Evolutionary conservation across 2,329 filamentous ascomycete species (phyloP).

Genomic region (Penicillium sp.): DNA sequence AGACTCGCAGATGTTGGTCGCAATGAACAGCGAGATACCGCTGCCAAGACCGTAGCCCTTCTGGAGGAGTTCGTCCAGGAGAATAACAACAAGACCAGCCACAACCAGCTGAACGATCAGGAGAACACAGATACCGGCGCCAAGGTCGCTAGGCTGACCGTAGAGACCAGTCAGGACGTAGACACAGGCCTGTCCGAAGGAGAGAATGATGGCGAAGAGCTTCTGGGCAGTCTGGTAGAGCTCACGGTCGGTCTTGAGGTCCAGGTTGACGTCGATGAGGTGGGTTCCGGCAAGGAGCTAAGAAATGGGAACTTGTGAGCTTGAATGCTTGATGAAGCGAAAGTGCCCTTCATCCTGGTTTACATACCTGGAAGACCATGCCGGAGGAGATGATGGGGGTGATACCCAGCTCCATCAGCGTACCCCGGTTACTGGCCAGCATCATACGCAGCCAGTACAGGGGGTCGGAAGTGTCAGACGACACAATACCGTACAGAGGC

Average conservation of each 20-base stretch:
- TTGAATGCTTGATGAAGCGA: neutral
- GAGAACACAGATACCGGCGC: constrained; percentile 95
- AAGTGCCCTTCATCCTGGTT: neutral
- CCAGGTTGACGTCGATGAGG: constrained; percentile 99
- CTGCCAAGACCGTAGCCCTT: constrained; percentile 98
- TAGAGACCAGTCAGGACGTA: constrained; percentile 98
- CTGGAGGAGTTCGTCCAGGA: constrained; percentile 97
- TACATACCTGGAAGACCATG: constrained; percentile 87
- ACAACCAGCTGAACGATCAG: constrained; percentile 96
- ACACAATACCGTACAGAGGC: constrained; percentile 98
- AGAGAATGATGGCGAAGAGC: constrained; percentile 94
- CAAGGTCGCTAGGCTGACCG: constrained; percentile 91
- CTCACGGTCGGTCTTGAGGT: constrained; percentile 99
- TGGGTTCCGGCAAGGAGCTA: constrained; percentile 94
- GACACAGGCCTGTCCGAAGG: constrained; percentile 94
- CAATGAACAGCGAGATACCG: constrained; percentile 98
- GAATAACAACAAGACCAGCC: constrained; percentile 96
- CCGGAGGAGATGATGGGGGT: constrained; percentile 98
- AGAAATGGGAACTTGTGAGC: constrained; percentile 12
- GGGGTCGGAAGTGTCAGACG: constrained; percentile 95
- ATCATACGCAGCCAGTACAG: constrained; percentile 99
- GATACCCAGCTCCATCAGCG: constrained; percentile 92
- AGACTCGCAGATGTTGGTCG: constrained; percentile 99
- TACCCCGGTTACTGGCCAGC: constrained; percentile 97
- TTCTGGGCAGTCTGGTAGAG: constrained; percentile 99